Evolutionary conservation across 768 basidiomycete genomes (phyloP).

Genomic region (Amyloporia xantha): DNA sequence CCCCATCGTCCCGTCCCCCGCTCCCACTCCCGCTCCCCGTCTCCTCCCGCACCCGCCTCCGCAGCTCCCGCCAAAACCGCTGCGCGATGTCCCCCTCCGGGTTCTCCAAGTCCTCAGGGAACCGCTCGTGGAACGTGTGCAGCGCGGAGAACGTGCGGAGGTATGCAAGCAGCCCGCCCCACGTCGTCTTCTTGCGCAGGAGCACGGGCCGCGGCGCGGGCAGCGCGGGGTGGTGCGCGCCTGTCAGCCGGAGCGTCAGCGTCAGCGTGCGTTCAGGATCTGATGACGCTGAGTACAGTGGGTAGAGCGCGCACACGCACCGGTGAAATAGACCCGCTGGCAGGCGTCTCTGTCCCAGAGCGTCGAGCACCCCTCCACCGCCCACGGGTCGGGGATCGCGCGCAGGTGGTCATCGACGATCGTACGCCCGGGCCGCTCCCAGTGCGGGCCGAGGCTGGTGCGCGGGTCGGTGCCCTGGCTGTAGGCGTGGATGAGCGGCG

Average conservation of each 20-base stretch:
- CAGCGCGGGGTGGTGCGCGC: conserved; percentile 35
- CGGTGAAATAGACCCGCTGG: conserved; percentile 47
- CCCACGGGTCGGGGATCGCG: conserved; percentile 45
- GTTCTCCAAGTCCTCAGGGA: conserved; percentile 47
- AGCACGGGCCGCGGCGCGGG: conserved; percentile 39
- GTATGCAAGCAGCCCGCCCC: conserved; percentile 62
- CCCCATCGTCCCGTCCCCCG: conserved; percentile 17
- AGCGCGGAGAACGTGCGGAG: conserved; percentile 66
- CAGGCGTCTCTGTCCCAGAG: conserved; percentile 37
- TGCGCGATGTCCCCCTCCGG: conserved; percentile 57
- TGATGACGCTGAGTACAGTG: conserved; percentile 1
- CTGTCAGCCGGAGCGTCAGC: conserved; percentile 20
- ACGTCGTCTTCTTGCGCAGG: conserved; percentile 53
- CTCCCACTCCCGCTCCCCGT: conserved; percentile 27
- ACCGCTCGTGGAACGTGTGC: conserved; percentile 56
- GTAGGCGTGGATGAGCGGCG: conserved; percentile 54
- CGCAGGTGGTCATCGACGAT: conserved; percentile 68
- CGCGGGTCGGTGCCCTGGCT: conserved; percentile 49
- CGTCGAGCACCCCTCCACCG: conserved; percentile 26
- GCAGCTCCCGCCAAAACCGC: conserved; percentile 53
- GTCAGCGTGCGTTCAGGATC: no score
- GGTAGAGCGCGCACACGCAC: not conserved
- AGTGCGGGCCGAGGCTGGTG: conserved; percentile 62
- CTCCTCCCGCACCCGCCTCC: conserved; percentile 27
- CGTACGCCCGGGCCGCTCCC: conserved; percentile 74